Evolutionary conservation across 352 stramenopile species (phyloP), one percentile per base, ranked within the genome.

Genomic region (Globisporangium recalcitrans): DNA sequence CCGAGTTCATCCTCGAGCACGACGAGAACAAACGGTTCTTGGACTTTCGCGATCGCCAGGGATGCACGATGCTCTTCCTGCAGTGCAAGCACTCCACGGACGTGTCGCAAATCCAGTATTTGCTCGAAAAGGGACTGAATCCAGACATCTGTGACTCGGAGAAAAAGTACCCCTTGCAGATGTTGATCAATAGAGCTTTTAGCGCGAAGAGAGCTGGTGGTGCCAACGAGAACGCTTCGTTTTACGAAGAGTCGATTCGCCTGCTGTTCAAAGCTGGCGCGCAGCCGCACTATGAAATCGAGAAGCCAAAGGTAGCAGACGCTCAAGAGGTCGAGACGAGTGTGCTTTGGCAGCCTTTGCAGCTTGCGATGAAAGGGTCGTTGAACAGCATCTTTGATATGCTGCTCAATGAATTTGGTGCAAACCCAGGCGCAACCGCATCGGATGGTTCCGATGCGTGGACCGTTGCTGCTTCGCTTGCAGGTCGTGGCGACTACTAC

Each of bases 51-150:
- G 83, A 93, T 46, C 78, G 81, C 0, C 69, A 90, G 19, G 83
- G 83, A 2, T 83, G 81, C 13, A 91, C 83, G 29, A 93, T 93
- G 83, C 65, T 93, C 4, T 91, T 87, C 51, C 58, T 91, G n/a
- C 83, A 93, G 63, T 91, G 81, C 36, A 75, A 79, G n/a, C 80
- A 90, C 58, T 87, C 83, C 9, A 79, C 69, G 38, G 85, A 73
- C 49, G 42, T 85, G 4, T 72, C 72, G 0, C 75, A 93, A 47
- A 74, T 93, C 48, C 69, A 83, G 44, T 93, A 90, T 52, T 51
- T 93, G 27, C 66, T 91, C 6, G 68, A 77, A 11, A 91, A 93
- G 36, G 83, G 83, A 0, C 67, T 90, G 4, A 78, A 85, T 52
- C 78, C 83, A 3, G 88, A 93, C 64, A 82, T 91, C 21, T 68